Evolutionary conservation across 257 asterid species (phyloP), one percentile per base, ranked within the genome.

Genomic region (Scutellaria minor): DNA sequence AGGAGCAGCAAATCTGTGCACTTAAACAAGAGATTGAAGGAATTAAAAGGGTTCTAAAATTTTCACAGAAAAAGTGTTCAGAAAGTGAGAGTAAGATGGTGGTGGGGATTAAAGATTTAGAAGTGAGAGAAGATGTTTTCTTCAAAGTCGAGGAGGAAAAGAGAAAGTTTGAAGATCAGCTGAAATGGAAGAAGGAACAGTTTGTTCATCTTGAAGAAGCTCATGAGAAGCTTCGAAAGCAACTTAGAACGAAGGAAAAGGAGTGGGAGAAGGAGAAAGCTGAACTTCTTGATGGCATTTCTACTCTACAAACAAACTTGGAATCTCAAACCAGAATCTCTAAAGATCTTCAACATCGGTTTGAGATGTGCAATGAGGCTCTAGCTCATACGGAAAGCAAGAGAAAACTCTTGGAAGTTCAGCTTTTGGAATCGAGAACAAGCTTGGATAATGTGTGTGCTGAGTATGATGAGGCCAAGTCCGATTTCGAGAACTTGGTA

Each of bases 111-210:
- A 83, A 70, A 60, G 93, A 83, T 51, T 10, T 51, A n/a, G 77
- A 80, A 57, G 84, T 45, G 83, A 85, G 87, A 68, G 95, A 87
- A 71, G 89, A 86, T 73, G 77, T 27, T 68, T 66, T 86, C 72
- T 68, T 64, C 50, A 77, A 82, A 73, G 70, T 87, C 20, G 97
- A 87, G 82, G 96, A 86, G 52, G 90, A 84, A 64, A 87, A 75
- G 40, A 83, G 61, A 74, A 90, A 81, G 81, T 66, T 80, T 24
- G 86, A 86, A 75, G 86, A 87, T 74, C 90, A 86, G 83, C 85
- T 93, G 79, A 90, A 93, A 76, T 90, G 96, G 97, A 90, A 89
- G 85, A 93, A 82, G 76, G 98, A 93, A 73, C 97, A 89, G 78
- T 93, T 93, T 68, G 70, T 74, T 74, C 98, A 87, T 78, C 76